Conservation (phyloP, 1,139 yeast genomes). For the Meyerozyma guilliermondii region DNA sequence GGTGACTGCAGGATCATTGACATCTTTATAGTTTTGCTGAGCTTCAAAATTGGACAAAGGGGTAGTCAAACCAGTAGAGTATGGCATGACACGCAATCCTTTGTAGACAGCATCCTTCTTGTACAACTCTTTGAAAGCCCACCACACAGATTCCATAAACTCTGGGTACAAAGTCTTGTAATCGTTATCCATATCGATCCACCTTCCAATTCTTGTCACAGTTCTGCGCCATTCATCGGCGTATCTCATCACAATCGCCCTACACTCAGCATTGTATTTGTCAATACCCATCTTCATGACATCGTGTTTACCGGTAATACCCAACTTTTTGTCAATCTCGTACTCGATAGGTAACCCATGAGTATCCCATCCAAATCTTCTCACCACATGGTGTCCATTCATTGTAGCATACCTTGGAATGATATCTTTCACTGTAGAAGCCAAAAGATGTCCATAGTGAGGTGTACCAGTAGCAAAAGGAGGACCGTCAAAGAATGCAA, state of each 20-base stretch:
- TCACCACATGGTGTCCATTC: conserved; percentile 94
- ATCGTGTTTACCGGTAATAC: conserved; percentile 89
- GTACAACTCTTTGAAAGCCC: conserved; percentile 90
- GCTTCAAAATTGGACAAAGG: conserved; percentile 98
- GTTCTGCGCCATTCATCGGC: conserved; percentile 93
- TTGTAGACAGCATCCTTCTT: conserved; percentile 86
- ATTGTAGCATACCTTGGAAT: conserved; percentile 97
- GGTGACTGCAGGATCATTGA: conserved; percentile 93
- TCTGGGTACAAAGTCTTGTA: conserved; percentile 94
- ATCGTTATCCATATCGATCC: conserved; percentile 99
- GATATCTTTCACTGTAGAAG: conserved; percentile 94
- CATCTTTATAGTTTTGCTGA: conserved; percentile 96
- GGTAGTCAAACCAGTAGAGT: conserved; percentile 94
- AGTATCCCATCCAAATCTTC: conserved; percentile 99
- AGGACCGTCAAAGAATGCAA: conserved; percentile 97
- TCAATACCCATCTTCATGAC: conserved; percentile 92
- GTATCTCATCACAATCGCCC: conserved; percentile 95
- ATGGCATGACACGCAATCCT: conserved; percentile 97
- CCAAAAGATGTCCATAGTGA: conserved; percentile 94
- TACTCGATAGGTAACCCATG: conserved; percentile 98
- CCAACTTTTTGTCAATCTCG: conserved; percentile 95
- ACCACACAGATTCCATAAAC: conserved; percentile 98
- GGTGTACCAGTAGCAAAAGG: conserved; percentile 99
- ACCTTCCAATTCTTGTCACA: conserved; percentile 91
- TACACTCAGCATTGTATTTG: conserved; percentile 90